Evolutionary conservation across 148 eudicot species (phyloP), one percentile per base, ranked within the genome.

Genomic region (Rhododendron henanense): DNA sequence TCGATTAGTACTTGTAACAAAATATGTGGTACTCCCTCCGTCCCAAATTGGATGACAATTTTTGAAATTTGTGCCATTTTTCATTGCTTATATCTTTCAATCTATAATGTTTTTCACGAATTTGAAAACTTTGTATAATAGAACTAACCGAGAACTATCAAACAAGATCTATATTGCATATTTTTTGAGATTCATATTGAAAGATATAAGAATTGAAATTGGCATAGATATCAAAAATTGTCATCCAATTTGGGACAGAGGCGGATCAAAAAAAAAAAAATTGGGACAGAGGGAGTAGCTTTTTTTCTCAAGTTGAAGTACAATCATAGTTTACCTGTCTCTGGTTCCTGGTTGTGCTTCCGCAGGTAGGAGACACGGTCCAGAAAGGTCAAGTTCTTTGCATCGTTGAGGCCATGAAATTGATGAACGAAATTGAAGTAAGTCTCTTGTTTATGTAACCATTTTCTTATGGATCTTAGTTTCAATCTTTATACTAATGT

Each of bases 351-450:
- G n/a, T 75, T 59, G 63, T 82, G 80, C 65, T 59, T 77, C 50
- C 85, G 21, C 82, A 92, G 92, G 94, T 92, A 7, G 94, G 94
- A 55, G 94, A 92, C 88, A 89, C 85, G 88, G 86, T 92, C 76
- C 87, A 89, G 83, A 90, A 90, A 84, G 94, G 94, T 50, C 94
- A 92, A 85, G 94, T 92, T 10, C 11, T 92, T 23, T 92, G 94
- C 87, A 92, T 92, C 73, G 88, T 92, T 75, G 94, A 92, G 87
- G 92, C 94, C 76, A 92, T 92, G 94, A 90, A 92, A 86, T 79
- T 92, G 90, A 92, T 92, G 94, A 90, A 92, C 83, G 94, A 92
- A 67, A 92, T 92, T 83, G 94, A 92, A 87, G 94, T 92, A 86
- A 90, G 89, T 63, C 78, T 51, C 78, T 73, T 55, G 55, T 80